Evolutionary conservation across 805 yeast genomes (phyloP), one percentile per base, ranked within the genome.

Genomic region (Candida odintsovae): DNA sequence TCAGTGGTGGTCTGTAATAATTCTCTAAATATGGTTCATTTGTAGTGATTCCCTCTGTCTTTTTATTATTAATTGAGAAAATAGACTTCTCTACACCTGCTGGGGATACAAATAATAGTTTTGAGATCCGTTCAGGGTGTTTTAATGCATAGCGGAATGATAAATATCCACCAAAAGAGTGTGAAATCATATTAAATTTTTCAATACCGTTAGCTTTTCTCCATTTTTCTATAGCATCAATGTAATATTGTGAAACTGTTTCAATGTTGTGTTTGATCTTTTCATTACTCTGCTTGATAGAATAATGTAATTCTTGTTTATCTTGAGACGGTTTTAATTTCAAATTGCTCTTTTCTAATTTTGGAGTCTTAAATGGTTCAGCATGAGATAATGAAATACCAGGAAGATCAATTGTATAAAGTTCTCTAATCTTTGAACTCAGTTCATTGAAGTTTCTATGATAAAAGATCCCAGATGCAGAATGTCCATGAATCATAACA

Each of bases 401-500:
- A 0, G 83, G 77, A 55, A 83, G 62, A 58, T 86, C 95, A 20
- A 86, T 69, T 0, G 88, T 82, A 61, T 82, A 89, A 29, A 86
- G 57, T 38, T 75, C 82, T 1, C 79, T 78, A 10, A 83, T 66
- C 6, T 68, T 49, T 42, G 49, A 58, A 4, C 77, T 61, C 42
- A 84, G 63, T 0, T 64, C 70, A 40, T 75, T 77, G 52, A 87
- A 78, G 59, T 87, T 92, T 50, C 83, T 78, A 57, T 83, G 77
- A 56, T 80, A 92, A 45, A 89, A 81, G 22, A 95, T 92, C 13
- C 90, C 76, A 1, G 95, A 87, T 0, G 98, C 96, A 2, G 96
- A 97, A 60, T 89, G 90, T 0, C 99, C 99, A 64, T 92, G 99
- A 5, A 94, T 67, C 50, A 92, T 64, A 2, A 94, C 51, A 4